These are phyloP conservation scores for Sporothrix pallida DNA, from an alignment of 2,329 filamentous ascomycete genomes.

Conservation along the genomic window DNA sequence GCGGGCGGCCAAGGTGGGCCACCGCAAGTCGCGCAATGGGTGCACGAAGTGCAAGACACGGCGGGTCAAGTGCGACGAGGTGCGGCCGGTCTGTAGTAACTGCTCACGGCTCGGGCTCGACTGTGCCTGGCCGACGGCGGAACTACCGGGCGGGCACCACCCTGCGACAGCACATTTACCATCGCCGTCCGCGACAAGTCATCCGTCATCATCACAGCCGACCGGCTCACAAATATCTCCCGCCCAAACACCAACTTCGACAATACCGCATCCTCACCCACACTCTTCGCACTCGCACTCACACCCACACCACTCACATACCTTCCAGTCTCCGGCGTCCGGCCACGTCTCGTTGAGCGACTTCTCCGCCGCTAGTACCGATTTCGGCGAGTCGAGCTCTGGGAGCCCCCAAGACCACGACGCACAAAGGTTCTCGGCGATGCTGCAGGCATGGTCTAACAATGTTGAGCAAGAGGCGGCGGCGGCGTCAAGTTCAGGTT, in stretches of 20 bases:
- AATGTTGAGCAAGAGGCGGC: slow-evolving; percentile 25
- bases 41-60: slow-evolving; percentile 43
- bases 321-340: not conserved
- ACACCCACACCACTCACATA: not conserved
- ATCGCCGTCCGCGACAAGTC: not conserved
- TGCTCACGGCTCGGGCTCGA: slow-evolving; percentile 40
- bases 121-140: slow-evolving; percentile 38
- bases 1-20: slow-evolving; percentile 41
- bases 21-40: slow-evolving; percentile 45
- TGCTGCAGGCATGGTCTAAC: slow-evolving; percentile 33
- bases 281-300: not conserved
- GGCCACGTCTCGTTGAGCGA: slow-evolving; percentile 17
- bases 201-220: not conserved
- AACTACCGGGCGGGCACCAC: not conserved
- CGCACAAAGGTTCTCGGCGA: slow-evolving; percentile 30
- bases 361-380: slow-evolving; percentile 24
- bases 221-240: not conserved
- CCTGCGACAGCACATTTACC: not conserved
- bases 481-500: not conserved
- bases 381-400: slow-evolving; percentile 18
- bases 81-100: slow-evolving; percentile 40
- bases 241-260: not conserved
- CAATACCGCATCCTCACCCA: slow-evolving; percentile 1
- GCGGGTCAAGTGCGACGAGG: slow-evolving; percentile 44
- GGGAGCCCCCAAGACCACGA: slow-evolving; percentile 25